A percentile compares a stretch with the other conserved stretches of the same genome.
phyloP scores from a whole-genome alignment of 73 alveolate species.

The Loxodes magnus region DNA sequence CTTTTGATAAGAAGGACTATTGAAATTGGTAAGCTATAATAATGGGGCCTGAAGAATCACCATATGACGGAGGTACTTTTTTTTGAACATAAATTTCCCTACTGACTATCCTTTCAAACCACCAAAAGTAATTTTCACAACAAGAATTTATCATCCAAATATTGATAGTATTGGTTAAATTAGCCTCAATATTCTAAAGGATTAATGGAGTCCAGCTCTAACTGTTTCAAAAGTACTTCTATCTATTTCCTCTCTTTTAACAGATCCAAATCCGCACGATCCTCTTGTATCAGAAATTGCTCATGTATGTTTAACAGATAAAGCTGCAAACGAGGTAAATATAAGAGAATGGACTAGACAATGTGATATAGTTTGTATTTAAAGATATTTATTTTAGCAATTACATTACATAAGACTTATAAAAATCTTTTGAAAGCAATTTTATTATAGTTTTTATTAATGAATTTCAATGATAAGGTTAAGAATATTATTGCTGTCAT shows the following conservation, averaged over 20 bases:
- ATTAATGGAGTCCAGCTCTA: conserved; percentile 72
- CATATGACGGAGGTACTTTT: conserved; percentile 88
- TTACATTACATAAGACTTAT: too few relatives aligned
- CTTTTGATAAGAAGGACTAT: conserved; percentile 66
- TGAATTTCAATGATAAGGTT: too few relatives aligned
- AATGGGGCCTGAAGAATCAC: conserved; percentile 41
- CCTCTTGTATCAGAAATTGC: conserved; percentile 66
- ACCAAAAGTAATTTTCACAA: conserved; percentile 65
- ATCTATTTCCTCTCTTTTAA: conserved; percentile 68
- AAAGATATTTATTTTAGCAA: too few relatives aligned
- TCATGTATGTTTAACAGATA: conserved; percentile 31
- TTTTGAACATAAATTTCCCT: conserved; percentile 76
- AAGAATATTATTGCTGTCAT: too few relatives aligned
- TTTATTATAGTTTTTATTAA: too few relatives aligned
- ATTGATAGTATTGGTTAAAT: conserved; percentile 78
- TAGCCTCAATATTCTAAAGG: conserved; percentile 87
- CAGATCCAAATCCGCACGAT: conserved; percentile 86
- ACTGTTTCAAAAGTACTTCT: conserved; percentile 69
- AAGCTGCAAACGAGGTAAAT: conserved; percentile 35
- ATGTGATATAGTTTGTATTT: too few relatives aligned
- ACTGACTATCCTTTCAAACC: conserved; percentile 94
- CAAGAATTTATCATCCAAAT: conserved; percentile 89
- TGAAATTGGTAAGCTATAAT: conserved; percentile 58
- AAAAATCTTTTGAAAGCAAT: too few relatives aligned
- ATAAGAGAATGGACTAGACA: conserved; percentile 75